Base-by-base conservation (phyloP, 2,329 filamentous ascomycete genomes). In the Trichophyton mentagrophytes region DNA sequence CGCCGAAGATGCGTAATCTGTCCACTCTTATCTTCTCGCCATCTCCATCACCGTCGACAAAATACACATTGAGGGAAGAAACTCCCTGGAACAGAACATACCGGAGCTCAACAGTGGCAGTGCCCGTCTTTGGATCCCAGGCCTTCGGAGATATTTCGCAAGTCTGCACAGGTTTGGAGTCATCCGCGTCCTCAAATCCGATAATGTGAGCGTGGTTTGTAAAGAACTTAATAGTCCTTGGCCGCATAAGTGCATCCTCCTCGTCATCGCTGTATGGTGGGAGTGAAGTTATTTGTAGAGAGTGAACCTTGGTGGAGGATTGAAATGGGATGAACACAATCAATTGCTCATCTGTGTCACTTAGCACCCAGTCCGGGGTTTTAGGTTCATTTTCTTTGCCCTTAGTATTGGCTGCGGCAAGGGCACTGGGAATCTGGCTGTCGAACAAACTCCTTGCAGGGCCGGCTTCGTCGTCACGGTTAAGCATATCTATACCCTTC, bases 41-140 rank as follows among this genome's bases (percentile, higher is more conserved):
- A 58, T 89, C 86, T 17, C 85, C 86, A 60, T 92, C 88, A 1
- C 90, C 91, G 71, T 95, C 86, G 60, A 88, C 88, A 38, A 99
- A 85, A 72, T 96, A 99, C 9, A 99, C 68, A 17, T 95, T 87
- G 67, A 99, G 71, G 64, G 86, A 93, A 62, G 85, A 87, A 60
- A 96, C 88, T 70, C 90, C 95, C 77, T 97, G 93, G 79, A 97
- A 99, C 77, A 96, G 96, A 75, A 99, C 93, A 70, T 92, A 96
- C 13, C 91, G 88, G 68, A 97, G 77, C 51, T 81, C 76, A 60
- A 92, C 76, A 67, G 80, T 88, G 13, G 84, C 87, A 7, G 89
- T 92, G 58, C 85, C 87, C 13, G 88, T 84, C 51, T 80, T 78
- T 57, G 70, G 63, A 72, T 90, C 88, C 92, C 93, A 99, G 69